Evolutionary conservation across 2,329 filamentous ascomycete species (phyloP), one percentile per base, ranked within the genome.

Genomic region (Neonectria ditissima): DNA sequence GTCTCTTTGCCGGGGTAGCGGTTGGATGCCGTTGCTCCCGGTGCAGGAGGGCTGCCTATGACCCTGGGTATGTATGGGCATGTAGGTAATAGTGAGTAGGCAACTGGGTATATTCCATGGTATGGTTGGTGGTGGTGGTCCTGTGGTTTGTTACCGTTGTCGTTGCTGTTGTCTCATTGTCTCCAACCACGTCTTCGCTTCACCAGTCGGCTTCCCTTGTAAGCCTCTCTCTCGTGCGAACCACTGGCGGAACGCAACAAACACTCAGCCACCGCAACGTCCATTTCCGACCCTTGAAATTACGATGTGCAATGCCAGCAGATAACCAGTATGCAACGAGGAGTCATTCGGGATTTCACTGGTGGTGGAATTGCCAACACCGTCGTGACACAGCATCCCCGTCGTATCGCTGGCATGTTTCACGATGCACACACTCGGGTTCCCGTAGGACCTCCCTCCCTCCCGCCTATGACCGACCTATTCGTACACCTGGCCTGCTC

Each of bases 281-380:
- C 60, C 59, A 47, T 50, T 55, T 60, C 61, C 59, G 41, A 32
- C 63, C 53, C 44, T 59, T 45, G 55, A 57, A 55, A 68, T 60
- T 34, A 13, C 43, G 51, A 69, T 65, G 58, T 60, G 62, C 63
- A 64, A 63, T 65, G 69, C 71, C 70, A 73, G 69, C 69, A 66
- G 71, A 69, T 60, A 53, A 55, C 57, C 59, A 62, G 54, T 62
- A 70, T 64, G 71, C 68, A 70, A 56, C 63, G 59, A 63, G 63
- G 70, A 73, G 71, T 73, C 70, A 73, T 72, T 70, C 68, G 63
- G 64, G 41, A 68, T 65, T 68, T 59, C 44, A 63, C 65, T 72
- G 71, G 64, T 55, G 50, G 58, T 63, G 56, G 18, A 62, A 68
- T 72, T 72, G 69, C 70, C 70, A 73, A 59, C 70, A 70, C 61